Conservation (phyloP, 768 basidiomycete species). For the Fomitopsis pulvina region DNA sequence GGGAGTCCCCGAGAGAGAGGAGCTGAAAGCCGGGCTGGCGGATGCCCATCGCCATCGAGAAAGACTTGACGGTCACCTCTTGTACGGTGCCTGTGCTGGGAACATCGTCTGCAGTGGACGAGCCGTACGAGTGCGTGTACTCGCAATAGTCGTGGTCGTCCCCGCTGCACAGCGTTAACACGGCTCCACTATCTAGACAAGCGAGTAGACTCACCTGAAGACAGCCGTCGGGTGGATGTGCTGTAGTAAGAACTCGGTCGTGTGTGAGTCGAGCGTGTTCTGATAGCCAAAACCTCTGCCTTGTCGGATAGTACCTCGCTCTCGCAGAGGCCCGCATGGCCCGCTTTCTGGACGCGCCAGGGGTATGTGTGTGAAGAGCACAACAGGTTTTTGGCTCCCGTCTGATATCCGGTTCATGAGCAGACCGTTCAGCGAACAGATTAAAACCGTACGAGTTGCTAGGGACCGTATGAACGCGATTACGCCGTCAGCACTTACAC, state of each 20-base stretch:
- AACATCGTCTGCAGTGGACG: conserved; percentile 10
- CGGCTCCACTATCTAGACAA: neutral
- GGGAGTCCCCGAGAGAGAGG: conserved; percentile 59
- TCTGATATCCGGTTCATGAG: neutral
- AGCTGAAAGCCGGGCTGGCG: conserved; percentile 84
- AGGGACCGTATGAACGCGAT: conserved; percentile 35
- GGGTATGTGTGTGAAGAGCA: conserved; percentile 88
- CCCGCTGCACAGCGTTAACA: conserved; percentile 41
- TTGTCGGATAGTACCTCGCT: conserved; percentile 64
- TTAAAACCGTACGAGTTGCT: conserved; percentile 28
- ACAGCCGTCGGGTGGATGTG: conserved; percentile 58
- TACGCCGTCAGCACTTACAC: conserved; percentile 38
- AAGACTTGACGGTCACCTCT: conserved; percentile 85
- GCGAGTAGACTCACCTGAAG: conserved; percentile 54
- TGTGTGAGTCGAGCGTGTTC: conserved; percentile 68
- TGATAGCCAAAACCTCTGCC: conserved; percentile 80
- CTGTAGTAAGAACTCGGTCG: conserved; percentile 60
- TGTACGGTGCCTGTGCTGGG: conserved; percentile 27
- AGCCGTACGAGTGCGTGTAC: conserved; percentile 42
- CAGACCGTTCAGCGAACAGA: neutral
- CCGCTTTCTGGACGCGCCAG: conserved; percentile 64
- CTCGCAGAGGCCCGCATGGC: conserved; percentile 72
- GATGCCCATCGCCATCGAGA: conserved; percentile 89
- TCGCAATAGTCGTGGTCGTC: conserved; percentile 98
- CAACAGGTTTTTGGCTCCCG: conserved; percentile 36